Conservation (phyloP, 371 early-diverging fungal species). For the Caulochytrium protostelioides region DNA sequence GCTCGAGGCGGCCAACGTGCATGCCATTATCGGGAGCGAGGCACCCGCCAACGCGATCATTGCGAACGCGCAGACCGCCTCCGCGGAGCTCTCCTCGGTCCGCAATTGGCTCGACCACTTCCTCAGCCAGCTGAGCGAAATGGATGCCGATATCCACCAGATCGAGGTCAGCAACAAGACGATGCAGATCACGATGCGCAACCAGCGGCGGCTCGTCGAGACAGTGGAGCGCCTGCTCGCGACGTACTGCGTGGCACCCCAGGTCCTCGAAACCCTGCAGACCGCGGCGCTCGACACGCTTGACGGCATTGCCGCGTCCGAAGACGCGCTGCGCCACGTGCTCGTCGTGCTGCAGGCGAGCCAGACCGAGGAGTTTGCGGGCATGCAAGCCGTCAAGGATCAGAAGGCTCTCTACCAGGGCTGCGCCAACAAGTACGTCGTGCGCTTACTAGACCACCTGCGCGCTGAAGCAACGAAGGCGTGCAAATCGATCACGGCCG, state of each 20-base stretch:
- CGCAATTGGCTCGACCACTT: conserved; percentile 67
- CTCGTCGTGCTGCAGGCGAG: conserved; percentile 53
- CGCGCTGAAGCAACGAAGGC: too few species aligned
- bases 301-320: conserved; percentile 50
- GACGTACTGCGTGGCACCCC: conserved; percentile 37
- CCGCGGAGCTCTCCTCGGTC: conserved; percentile 53
- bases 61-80: conserved; percentile 52
- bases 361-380: conserved; percentile 28
- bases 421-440: conserved; percentile 56
- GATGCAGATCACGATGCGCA: conserved; percentile 62
- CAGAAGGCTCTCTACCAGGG: conserved; percentile 48
- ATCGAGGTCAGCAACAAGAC: conserved; percentile 78
- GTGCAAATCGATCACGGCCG: too few species aligned
- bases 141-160: conserved; percentile 86
- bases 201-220: conserved; percentile 54
- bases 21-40: conserved; percentile 77
- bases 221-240: conserved; percentile 62
- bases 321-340: conserved; percentile 51
- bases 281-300: conserved; percentile 60
- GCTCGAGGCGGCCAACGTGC: conserved; percentile 64
- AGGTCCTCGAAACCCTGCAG: conserved; percentile 43
- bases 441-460: conserved; percentile 50
- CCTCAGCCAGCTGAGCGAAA: conserved; percentile 67
- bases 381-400: conserved; percentile 56
- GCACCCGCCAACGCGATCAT: conserved; percentile 58